Percentiles rank a stretch among this genome's conserved stretches.
Conservation (phyloP, 192 early-diverging fungal species). For the Haplosporangium gracile region DNA sequence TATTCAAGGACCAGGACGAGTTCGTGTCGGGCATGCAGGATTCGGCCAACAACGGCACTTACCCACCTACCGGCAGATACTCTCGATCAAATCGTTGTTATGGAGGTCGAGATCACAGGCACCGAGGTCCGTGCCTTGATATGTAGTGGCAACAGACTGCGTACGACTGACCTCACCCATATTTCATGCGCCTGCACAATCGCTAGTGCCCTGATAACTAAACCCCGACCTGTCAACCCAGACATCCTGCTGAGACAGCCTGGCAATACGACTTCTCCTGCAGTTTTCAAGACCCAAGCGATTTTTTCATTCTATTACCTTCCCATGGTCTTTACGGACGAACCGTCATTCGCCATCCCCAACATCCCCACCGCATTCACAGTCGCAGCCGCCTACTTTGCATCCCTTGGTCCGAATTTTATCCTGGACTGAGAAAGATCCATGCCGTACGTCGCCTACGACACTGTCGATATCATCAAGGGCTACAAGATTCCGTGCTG, state of each 20-base stretch:
- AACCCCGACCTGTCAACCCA: neutral
- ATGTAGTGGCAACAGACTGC: neutral
- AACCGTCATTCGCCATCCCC: neutral
- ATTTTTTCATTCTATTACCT: neutral
- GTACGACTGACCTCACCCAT: neutral
- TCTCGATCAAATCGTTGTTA: neutral
- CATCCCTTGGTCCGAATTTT: slow-evolving; percentile 10
- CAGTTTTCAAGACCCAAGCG: neutral
- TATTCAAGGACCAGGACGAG: slow-evolving; percentile 11
- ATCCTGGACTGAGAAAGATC: slow-evolving; percentile 8
- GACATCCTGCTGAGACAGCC: neutral
- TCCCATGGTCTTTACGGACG: too few relatives aligned
- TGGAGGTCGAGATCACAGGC: neutral
- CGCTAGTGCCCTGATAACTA: neutral
- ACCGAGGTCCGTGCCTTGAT: neutral
- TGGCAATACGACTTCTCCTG: neutral
- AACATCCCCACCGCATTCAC: neutral
- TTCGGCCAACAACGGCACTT: slow-evolving; percentile 16
- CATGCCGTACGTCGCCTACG: slow-evolving; percentile 8
- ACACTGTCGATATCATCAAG: slow-evolving; percentile 9
- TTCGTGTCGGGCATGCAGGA: slow-evolving; percentile 9
- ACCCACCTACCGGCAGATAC: neutral
- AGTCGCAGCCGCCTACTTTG: neutral
- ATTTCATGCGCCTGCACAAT: neutral
- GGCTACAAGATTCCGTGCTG: slow-evolving; percentile 5